Conservation (phyloP, 345 rosid genomes). For the Reutealis trisperma region DNA sequence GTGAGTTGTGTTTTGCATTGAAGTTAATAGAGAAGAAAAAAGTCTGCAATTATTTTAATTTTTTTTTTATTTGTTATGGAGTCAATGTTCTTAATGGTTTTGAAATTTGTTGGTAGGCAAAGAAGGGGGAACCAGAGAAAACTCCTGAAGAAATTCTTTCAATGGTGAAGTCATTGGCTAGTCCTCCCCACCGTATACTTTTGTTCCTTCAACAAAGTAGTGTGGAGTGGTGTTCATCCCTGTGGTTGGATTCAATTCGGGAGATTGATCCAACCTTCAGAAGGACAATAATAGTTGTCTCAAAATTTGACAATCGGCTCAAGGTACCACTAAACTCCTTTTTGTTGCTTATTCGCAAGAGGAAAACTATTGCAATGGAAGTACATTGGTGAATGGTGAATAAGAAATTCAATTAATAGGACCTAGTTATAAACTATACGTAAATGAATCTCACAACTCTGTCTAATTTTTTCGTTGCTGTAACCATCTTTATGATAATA, state of each 20-base stretch:
- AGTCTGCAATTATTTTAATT: background rate
- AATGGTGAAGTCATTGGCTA: slow-evolving; percentile 89
- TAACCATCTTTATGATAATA: background rate
- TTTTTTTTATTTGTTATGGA: background rate
- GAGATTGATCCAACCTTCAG: slow-evolving; percentile 89
- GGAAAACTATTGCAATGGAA: background rate
- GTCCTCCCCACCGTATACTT: slow-evolving; percentile 93
- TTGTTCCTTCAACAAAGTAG: slow-evolving; percentile 96
- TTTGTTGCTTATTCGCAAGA: background rate
- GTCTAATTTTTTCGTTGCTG: background rate
- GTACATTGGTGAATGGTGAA: slow-evolving; percentile 2
- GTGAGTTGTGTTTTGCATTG: slow-evolving; percentile 30
- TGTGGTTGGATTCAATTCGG: slow-evolving; percentile 90
- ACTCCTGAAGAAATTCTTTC: slow-evolving; percentile 91
- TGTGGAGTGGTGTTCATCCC: slow-evolving; percentile 96
- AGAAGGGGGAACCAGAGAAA: slow-evolving; percentile 94
- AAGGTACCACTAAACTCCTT: slow-evolving; percentile 47
- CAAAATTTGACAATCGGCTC: slow-evolving; percentile 95
- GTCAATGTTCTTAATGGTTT: background rate
- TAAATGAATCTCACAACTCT: background rate
- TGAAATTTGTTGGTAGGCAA: slow-evolving; percentile 53
- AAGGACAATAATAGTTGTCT: slow-evolving; percentile 85
- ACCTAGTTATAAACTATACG: background rate
- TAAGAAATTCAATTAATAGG: background rate
- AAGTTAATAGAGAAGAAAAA: background rate